Base-by-base conservation (phyloP, 2,329 filamentous ascomycete genomes). In the Dothistroma pini region DNA sequence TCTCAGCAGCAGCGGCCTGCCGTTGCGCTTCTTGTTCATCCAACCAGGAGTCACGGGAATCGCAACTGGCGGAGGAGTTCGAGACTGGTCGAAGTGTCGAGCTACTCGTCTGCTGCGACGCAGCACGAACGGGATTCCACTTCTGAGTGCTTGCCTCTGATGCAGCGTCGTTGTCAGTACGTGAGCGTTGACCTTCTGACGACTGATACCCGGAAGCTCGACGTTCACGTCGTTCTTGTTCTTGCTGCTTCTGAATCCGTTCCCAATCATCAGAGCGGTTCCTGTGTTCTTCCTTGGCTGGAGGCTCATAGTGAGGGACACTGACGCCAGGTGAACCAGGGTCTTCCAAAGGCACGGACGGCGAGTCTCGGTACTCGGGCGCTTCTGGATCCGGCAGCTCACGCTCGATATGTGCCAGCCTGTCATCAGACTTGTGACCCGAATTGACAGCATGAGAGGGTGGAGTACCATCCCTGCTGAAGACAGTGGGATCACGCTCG, bases 81-180 rank as follows among this genome's bases (percentile, higher is more conserved):
- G 41, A 44, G n/a, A n/a, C n/a, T n/a, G 41, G 41, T 14, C 51
- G 51, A 8, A 53, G 12, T n/a, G 25, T 35, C 51, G 25, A 32
- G 10, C 19, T 31, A 22, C 51, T 53, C 31, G 25, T 53, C 31
- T 53, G 51, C 31, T 53, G 25, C 51, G 31, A 44, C n/a, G 41
- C 41, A 44, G 41, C 12, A n/a, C 51, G 25, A n/a, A 53, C n/a
- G 6, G 51, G 51, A n/a, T 53, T 35, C 51, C 51, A 53, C 29
- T 53, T 53, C 31, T 53, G 51, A 1, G 53, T 55, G 53, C 53
- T 47, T 41, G 49, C 51, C 35, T 41, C 32, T 52, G 47, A 58
- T 41, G 21, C 48, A 4, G 47, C 12, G 31, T 51, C 44, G 31
- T 25, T 58, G 31, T 53, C 51, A 14, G 25, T 21, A 19, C 51